A percentile compares a stretch with the other conserved stretches of the same genome.
These are phyloP conservation scores for Rhizopogon hawkerae DNA, from an alignment of 1,284 basidiomycete species.

Conservation along the genomic window DNA sequence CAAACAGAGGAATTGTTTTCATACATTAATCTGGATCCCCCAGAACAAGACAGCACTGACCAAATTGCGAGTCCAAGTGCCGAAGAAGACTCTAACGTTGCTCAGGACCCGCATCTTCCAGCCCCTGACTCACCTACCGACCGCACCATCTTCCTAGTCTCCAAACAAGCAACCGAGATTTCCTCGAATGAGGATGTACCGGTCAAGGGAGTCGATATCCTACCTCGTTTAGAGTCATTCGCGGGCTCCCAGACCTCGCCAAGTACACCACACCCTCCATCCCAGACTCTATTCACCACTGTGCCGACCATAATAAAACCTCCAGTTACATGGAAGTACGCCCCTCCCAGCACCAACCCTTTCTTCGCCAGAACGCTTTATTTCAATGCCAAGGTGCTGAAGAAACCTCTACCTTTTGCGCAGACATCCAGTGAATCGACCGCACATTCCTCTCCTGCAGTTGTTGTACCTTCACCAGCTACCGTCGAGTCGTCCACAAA, in stretches of 20 bases:
- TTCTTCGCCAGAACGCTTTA: not conserved
- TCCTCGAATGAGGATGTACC: not conserved
- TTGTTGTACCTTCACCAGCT: not conserved
- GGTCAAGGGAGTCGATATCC: not conserved
- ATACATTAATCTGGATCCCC: conserved; percentile 20
- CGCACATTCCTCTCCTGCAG: not conserved
- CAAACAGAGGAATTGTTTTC: conserved; percentile 17
- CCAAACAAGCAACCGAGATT: not conserved
- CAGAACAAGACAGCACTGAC: not conserved
- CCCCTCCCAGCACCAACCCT: not conserved
- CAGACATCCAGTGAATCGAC: not conserved
- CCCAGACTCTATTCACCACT: not conserved
- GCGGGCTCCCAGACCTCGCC: not conserved
- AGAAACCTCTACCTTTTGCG: not conserved
- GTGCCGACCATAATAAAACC: not conserved
- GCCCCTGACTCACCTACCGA: not conserved
- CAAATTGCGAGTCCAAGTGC: not conserved
- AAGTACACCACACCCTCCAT: not conserved
- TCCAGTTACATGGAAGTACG: not conserved
- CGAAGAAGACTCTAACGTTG: not conserved
- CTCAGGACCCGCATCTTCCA: not conserved
- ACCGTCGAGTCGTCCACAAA: not conserved
- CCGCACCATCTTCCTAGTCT: too few species aligned
- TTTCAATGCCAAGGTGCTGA: not conserved
- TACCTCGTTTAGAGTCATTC: not conserved